phyloP scores from a whole-genome alignment of 257 asterid genomes.

The Fraxinus excelsior region DNA sequence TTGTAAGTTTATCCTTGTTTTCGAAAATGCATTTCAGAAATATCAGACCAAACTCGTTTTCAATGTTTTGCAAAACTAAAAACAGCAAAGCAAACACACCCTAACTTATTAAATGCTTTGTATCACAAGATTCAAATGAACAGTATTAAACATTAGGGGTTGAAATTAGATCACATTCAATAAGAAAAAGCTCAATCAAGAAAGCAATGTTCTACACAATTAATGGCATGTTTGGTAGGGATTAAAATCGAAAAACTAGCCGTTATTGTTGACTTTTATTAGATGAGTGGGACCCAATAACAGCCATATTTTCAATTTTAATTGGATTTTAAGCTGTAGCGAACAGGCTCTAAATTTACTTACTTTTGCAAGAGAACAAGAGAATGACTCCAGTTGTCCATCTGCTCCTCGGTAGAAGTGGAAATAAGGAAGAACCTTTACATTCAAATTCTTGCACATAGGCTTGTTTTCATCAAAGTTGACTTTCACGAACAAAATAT shows the following conservation, averaged over 20 bases:
- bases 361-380: constrained; percentile 94
- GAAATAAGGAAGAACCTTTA: constrained; percentile 91
- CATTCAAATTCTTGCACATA: constrained; percentile 87
- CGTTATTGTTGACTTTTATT: no score
- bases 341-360: no score
- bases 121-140: background rate
- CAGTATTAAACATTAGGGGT: background rate
- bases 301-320: no score
- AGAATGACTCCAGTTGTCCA: constrained; percentile 86
- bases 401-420: constrained; percentile 97
- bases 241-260: no score
- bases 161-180: background rate
- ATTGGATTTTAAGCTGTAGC: no score
- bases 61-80: no score
- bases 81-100: no score
- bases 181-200: background rate
- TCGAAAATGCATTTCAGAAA: no score
- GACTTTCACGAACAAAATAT: constrained; percentile 78
- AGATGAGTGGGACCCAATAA: no score
- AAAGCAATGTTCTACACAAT: background rate
- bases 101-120: background rate
- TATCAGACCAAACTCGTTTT: no score
- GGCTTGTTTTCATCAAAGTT: constrained; percentile 88
- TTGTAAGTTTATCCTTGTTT: no score
- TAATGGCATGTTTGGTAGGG: no score